These are phyloP conservation scores for Neocallimastix lanati DNA, from an alignment of 192 early-diverging fungal species.

Conservation along the genomic window DNA sequence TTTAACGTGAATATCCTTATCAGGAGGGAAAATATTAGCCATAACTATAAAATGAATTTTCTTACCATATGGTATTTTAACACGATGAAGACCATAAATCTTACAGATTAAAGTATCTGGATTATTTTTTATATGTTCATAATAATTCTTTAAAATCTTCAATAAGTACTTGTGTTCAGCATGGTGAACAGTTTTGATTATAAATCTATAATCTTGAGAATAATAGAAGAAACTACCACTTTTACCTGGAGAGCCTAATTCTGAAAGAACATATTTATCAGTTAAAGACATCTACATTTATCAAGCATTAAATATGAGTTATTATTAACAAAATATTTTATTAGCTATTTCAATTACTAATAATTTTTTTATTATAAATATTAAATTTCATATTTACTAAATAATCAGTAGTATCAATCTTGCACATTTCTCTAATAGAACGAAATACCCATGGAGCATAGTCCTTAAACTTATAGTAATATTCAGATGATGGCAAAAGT, in stretches of 20 bases:
- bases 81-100: conserved; percentile 88
- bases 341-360: too few relatives aligned
- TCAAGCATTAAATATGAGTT: too few relatives aligned
- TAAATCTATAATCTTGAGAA: conserved; percentile 92
- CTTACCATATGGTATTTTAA: conserved; percentile 76
- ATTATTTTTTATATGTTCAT: conserved; percentile 71
- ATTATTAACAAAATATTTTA: too few relatives aligned
- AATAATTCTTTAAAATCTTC: conserved; percentile 70
- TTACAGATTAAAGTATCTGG: conserved; percentile 84
- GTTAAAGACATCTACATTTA: conserved; percentile 72
- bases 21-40: conserved; percentile 94
- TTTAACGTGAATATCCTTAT: conserved; percentile 88
- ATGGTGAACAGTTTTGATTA: conserved; percentile 95
- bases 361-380: too few relatives aligned
- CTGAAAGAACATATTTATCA: conserved; percentile 89
- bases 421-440: conserved; percentile 65
- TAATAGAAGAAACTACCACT: conserved; percentile 96
- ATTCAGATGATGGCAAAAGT: conserved; percentile 78
- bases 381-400: too few relatives aligned
- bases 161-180: conserved; percentile 88
- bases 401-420: conserved; percentile 83
- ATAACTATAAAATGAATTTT: conserved; percentile 99
- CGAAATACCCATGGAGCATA: conserved; percentile 97
- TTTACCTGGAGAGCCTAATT: conserved; percentile 89
- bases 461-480: conserved; percentile 99